phyloP scores from a whole-genome alignment of 257 asterid species.

The Primulina tabacum region DNA sequence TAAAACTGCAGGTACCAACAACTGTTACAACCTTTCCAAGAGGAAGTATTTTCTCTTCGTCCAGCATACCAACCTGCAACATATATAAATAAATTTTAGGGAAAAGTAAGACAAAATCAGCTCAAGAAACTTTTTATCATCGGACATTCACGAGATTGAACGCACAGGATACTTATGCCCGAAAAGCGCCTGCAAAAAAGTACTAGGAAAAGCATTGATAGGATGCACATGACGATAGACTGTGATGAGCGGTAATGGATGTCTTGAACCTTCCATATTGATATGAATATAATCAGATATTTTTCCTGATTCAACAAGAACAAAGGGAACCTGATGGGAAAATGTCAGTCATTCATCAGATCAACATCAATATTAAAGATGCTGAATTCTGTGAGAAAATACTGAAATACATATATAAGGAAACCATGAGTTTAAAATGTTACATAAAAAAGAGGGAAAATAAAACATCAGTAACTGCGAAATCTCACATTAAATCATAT shows the following conservation, averaged over 20 bases:
- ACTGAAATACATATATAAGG: neutral
- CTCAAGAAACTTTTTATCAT: constrained; percentile 17
- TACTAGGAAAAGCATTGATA: constrained; percentile 58
- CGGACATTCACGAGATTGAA: constrained; percentile 23
- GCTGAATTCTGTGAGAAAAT: neutral
- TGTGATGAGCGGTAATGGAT: constrained; percentile 74
- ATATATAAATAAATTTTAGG: constrained; percentile 1
- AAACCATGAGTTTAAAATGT: neutral
- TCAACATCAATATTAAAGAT: constrained; percentile 18
- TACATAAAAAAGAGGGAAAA: neutral
- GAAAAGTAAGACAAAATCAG: constrained; percentile 16
- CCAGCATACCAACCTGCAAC: constrained; percentile 75
- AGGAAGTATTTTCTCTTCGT: constrained; percentile 86
- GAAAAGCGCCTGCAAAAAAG: constrained; percentile 78
- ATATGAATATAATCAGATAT: constrained; percentile 60
- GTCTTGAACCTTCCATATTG: constrained; percentile 84
- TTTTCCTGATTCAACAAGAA: constrained; percentile 62
- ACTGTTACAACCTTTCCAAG: constrained; percentile 78
- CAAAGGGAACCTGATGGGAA: constrained; percentile 72
- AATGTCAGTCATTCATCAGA: constrained; percentile 17
- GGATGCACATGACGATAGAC: constrained; percentile 73
- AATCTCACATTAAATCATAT: neutral
- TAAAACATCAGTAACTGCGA: neutral
- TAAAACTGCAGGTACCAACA: constrained; percentile 65
- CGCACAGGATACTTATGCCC: constrained; percentile 91